Percentiles rank a stretch among this genome's conserved stretches.
Evolutionary conservation across 495 filamentous ascomycete genomes (phyloP).

Genomic region (Trichoderma gamsii): DNA sequence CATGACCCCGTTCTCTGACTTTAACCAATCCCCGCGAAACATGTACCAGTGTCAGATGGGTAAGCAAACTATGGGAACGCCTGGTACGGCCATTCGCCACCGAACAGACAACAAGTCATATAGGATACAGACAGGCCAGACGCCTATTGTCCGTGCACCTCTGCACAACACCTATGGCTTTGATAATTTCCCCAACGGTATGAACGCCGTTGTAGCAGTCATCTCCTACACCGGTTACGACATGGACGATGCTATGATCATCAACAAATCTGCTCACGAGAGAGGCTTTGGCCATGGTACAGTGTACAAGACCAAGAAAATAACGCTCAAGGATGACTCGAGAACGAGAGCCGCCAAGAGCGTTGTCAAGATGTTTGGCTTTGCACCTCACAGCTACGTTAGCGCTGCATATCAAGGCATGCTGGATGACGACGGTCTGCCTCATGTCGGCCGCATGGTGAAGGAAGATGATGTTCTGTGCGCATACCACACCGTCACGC

Average conservation of each 20-base stretch:
- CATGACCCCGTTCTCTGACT: conserved; percentile 97
- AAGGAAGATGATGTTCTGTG: conserved; percentile 76
- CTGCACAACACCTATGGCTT: conserved; percentile 93
- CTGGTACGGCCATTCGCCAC: conserved; percentile 75
- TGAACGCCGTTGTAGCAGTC: conserved; percentile 92
- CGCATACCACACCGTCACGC: conserved; percentile 81
- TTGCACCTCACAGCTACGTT: conserved; percentile 63
- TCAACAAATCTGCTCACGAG: conserved; percentile 96
- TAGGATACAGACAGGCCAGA: conserved; percentile 90
- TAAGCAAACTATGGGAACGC: conserved; percentile 98
- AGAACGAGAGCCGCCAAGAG: conserved; percentile 48
- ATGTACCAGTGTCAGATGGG: conserved; percentile 99
- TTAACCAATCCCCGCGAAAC: conserved; percentile 97
- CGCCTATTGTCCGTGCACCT: conserved; percentile 84
- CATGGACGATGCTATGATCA: conserved; percentile 99
- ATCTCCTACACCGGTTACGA: conserved; percentile 99
- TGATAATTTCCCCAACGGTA: conserved; percentile 98
- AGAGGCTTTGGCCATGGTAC: conserved; percentile 95
- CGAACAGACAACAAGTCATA: conserved; percentile 97
- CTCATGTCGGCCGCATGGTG: conserved; percentile 67
- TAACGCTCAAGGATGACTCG: conserved; percentile 68
- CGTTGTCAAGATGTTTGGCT: conserved; percentile 74
- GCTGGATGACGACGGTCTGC: conserved; percentile 83
- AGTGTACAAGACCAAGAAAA: conserved; percentile 94
- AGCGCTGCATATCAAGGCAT: conserved; percentile 56